phyloP scores from a whole-genome alignment of 805 yeast genomes.

The Myxozyma neglecta region DNA sequence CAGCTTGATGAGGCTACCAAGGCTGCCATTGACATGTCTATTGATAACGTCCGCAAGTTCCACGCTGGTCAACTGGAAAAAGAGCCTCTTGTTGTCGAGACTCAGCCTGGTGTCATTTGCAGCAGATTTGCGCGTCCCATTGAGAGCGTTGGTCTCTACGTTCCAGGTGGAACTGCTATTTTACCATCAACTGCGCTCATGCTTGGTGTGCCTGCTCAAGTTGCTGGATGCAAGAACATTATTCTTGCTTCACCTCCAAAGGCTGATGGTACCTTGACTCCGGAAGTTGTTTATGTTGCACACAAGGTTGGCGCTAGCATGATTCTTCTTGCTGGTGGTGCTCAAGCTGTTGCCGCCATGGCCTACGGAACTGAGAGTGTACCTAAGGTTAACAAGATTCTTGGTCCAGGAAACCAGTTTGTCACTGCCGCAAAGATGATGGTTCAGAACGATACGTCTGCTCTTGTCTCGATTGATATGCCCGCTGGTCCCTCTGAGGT shows the following conservation, averaged over 20 bases:
- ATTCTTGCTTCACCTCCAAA: constrained; percentile 95
- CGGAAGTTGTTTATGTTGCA: constrained; percentile 97
- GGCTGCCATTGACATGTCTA: constrained; percentile 84
- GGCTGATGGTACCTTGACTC: constrained; percentile 86
- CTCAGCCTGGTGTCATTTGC: constrained; percentile 90
- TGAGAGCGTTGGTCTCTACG: constrained; percentile 90
- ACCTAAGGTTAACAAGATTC: constrained; percentile 91
- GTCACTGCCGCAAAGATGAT: constrained; percentile 99
- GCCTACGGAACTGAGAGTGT: constrained; percentile 95
- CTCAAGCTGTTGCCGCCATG: constrained; percentile 98
- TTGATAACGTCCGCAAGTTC: constrained; percentile 84
- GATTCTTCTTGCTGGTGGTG: constrained; percentile 97
- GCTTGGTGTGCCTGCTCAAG: constrained; percentile 98
- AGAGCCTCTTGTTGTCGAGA: constrained; percentile 77
- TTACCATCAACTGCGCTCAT: constrained; percentile 96
- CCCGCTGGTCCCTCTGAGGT: constrained; percentile 99
- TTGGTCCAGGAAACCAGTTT: constrained; percentile 99
- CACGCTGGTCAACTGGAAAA: constrained; percentile 87
- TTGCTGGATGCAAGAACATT: constrained; percentile 93
- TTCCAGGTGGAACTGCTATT: constrained; percentile 99
- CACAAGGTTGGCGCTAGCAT: constrained; percentile 89
- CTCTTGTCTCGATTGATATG: constrained; percentile 96
- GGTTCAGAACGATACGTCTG: constrained; percentile 92
- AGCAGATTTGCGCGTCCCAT: constrained; percentile 94
- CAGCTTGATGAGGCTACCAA: constrained; percentile 69